Conservation (phyloP, 164 flowering plant genomes). For the Magnolia changhungtana region DNA sequence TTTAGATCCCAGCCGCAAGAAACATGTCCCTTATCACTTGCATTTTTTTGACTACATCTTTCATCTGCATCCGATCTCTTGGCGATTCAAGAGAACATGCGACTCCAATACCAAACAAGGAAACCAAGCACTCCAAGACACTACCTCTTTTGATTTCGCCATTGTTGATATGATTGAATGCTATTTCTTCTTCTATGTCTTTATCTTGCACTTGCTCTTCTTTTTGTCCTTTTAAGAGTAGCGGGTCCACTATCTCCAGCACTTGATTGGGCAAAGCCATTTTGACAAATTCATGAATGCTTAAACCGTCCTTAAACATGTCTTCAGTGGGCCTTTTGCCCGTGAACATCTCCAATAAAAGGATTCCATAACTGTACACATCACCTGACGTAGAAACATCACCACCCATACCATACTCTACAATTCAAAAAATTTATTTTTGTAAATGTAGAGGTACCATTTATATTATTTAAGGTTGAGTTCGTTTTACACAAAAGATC, state of each 20-base stretch:
- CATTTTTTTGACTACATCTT: slow-evolving; percentile 7
- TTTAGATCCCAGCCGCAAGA: not conserved
- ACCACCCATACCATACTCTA: not conserved
- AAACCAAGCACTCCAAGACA: not conserved
- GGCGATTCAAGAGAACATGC: slow-evolving; percentile 12
- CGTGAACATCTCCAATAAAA: not conserved
- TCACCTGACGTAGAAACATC: not conserved
- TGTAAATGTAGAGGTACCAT: too few relatives aligned
- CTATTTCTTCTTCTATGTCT: too few relatives aligned
- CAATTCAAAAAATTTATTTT: not conserved
- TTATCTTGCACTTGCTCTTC: not conserved
- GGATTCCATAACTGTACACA: not conserved
- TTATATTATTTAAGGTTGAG: too few relatives aligned
- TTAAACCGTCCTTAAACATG: not conserved
- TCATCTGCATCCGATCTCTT: slow-evolving; percentile 13
- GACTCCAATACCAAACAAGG: not conserved
- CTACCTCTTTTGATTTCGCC: too few relatives aligned
- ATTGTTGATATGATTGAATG: too few relatives aligned
- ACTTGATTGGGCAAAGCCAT: not conserved
- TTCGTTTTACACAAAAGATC: too few relatives aligned
- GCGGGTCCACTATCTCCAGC: not conserved
- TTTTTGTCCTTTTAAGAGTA: not conserved
- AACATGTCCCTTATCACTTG: not conserved
- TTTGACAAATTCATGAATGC: not conserved
- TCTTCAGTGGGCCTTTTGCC: not conserved